phyloP scores from a whole-genome alignment of 768 basidiomycete genomes.

The Thelephora ganbajun region DNA sequence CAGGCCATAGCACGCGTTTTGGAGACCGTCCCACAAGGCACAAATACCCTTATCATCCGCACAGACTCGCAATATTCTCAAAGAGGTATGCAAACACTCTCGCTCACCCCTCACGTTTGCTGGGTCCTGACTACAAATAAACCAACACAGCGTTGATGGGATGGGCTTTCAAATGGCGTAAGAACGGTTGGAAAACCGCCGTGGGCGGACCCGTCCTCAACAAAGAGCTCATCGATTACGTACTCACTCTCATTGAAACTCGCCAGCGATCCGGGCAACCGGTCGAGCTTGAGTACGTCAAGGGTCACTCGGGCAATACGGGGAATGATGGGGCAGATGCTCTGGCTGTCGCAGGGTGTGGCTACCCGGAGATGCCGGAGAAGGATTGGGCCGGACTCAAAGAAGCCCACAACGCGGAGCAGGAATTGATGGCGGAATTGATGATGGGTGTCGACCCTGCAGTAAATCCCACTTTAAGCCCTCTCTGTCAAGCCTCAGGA shows the following conservation, averaged over 20 bases:
- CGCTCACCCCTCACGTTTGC: background rate
- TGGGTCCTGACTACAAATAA: constrained; percentile 1
- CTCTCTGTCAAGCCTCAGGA: too few relatives aligned
- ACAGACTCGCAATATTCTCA: constrained; percentile 83
- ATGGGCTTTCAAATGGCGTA: constrained; percentile 61
- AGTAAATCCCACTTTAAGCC: too few relatives aligned
- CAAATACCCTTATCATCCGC: constrained; percentile 53
- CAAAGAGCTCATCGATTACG: constrained; percentile 51
- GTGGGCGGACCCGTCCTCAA: constrained; percentile 58
- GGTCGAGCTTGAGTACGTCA: constrained; percentile 48
- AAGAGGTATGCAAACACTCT: constrained; percentile 33
- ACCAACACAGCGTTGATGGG: constrained; percentile 38
- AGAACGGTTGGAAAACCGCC: constrained; percentile 33
- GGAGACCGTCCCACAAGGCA: constrained; percentile 49
- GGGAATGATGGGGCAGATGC: constrained; percentile 86
- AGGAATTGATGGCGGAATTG: too few relatives aligned
- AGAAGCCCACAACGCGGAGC: too few relatives aligned
- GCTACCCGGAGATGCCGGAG: constrained; percentile 27
- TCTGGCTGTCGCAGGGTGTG: constrained; percentile 48
- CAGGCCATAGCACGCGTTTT: constrained; percentile 79
- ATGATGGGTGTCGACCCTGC: too few relatives aligned
- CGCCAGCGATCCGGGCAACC: constrained; percentile 37
- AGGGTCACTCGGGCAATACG: constrained; percentile 59
- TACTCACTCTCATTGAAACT: constrained; percentile 43
- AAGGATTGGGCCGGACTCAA: constrained; percentile 36